Evolutionary conservation across 371 early-diverging fungal genomes (phyloP).

Genomic region (Circinella umbellata): DNA sequence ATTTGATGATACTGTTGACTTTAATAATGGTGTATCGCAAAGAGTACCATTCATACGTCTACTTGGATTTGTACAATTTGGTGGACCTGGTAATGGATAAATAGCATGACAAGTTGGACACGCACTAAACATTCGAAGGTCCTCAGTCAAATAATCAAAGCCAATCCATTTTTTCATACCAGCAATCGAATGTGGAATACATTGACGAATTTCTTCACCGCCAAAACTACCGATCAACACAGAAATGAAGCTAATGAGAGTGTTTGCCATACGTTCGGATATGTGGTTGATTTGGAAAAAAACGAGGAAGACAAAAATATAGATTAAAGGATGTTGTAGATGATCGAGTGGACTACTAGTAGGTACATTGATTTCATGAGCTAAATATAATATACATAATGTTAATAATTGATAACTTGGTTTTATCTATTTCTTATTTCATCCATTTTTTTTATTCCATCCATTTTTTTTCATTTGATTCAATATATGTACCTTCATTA

Average conservation of each 20-base stretch:
- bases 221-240: not conserved
- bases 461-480: too few relatives aligned
- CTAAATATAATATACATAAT: too few relatives aligned
- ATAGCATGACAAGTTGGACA: constrained; percentile 1
- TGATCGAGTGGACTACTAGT: not conserved
- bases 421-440: too few relatives aligned
- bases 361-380: not conserved
- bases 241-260: not conserved
- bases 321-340: not conserved
- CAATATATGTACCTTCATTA: too few relatives aligned
- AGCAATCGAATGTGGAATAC: not conserved
- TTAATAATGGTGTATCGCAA: not conserved
- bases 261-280: not conserved
- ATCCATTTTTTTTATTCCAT: too few relatives aligned
- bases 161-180: not conserved
- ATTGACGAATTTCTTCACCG: not conserved
- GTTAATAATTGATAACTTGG: too few relatives aligned
- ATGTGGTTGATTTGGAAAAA: not conserved
- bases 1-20: not conserved
- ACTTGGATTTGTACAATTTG: not conserved
- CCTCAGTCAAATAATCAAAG: not conserved
- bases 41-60: not conserved
- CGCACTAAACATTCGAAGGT: not conserved
- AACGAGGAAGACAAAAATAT: not conserved
- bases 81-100: not conserved